These are phyloP conservation scores for Pestalotiopsis sp. DNA, from an alignment of 2,329 filamentous ascomycete genomes.

Conservation along the genomic window DNA sequence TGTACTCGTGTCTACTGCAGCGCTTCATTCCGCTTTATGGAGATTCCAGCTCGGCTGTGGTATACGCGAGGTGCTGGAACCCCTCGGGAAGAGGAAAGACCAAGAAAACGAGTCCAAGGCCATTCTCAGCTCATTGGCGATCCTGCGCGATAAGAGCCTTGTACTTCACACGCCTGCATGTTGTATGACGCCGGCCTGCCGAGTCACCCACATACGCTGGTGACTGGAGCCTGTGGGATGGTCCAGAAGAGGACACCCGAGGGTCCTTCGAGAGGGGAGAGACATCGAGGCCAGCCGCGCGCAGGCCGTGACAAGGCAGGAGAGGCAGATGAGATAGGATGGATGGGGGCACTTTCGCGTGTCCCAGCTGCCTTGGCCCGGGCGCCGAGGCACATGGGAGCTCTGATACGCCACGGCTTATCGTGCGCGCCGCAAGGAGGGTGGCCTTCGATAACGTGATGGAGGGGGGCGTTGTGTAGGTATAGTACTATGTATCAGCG, in stretches of 20 bases:
- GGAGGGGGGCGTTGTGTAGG: not conserved
- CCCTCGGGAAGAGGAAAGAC: not conserved
- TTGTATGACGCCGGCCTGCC: not conserved
- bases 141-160: not conserved
- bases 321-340: not conserved
- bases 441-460: conserved; percentile 7
- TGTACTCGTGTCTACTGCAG: no score
- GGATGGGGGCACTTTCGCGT: not conserved
- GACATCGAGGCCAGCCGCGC: not conserved
- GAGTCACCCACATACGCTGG: not conserved
- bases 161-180: not conserved
- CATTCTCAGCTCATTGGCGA: not conserved
- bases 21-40: no score
- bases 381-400: not conserved
- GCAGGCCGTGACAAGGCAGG: not conserved
- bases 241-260: conserved; percentile 8
- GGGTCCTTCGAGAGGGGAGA: no score
- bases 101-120: not conserved
- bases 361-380: not conserved
- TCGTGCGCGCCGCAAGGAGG: not conserved
- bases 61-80: not conserved
- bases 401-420: conserved; percentile 10
- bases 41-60: not conserved
- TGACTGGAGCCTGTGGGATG: not conserved
- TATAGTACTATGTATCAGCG: not conserved